Evolutionary conservation across 441 rosid genomes (phyloP), one percentile per base, ranked within the genome.

Genomic region (Manihot esculenta): DNA sequence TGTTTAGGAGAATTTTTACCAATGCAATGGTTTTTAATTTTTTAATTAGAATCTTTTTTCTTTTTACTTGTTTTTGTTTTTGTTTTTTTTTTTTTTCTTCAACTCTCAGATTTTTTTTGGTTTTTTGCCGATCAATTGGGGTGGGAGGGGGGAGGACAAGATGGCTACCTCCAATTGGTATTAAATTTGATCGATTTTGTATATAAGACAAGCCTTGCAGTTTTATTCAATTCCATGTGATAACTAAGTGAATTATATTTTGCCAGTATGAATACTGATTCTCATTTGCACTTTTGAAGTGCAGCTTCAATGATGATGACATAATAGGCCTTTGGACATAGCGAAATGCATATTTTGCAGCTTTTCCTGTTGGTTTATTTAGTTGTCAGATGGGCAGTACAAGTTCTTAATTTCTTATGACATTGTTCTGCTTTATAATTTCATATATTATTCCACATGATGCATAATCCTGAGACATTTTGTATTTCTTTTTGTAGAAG

Each of bases 401-500:
- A 11, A 24, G 54, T 9, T 66, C 44, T 33, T 50, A 66, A 35
- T 66, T 38, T n/a, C 51, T 57, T 69, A 10, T 4, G 59, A n/a
- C 17, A 10, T 41, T 55, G 17, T 23, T 10, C 8, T 68, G 62
- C 23, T 2, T 26, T 27, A 14, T 57, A 11, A n/a, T 64, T 62
- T 33, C 38, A 24, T 5, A 42, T 11, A 4, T 10, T 11, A 72
- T 61, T 23, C 7, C 11, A 27, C 17, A 23, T 24, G 35, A 48
- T 14, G 50, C 27, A 1, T 26, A 38, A 24, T 47, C 49, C 23
- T 33, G 35, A 55, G 54, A 18, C 30, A 44, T 62, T n/a, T n/a
- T 68, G 38, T 23, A 45, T 74, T 71, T 33, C 30, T 71, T 45
- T 66, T 75, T 84, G 81, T 71, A 94, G 99, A 78, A 87, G 84